These are phyloP conservation scores for Blastomyces gilchristii DNA, from an alignment of 2,329 filamentous ascomycete species.

Conservation along the genomic window DNA sequence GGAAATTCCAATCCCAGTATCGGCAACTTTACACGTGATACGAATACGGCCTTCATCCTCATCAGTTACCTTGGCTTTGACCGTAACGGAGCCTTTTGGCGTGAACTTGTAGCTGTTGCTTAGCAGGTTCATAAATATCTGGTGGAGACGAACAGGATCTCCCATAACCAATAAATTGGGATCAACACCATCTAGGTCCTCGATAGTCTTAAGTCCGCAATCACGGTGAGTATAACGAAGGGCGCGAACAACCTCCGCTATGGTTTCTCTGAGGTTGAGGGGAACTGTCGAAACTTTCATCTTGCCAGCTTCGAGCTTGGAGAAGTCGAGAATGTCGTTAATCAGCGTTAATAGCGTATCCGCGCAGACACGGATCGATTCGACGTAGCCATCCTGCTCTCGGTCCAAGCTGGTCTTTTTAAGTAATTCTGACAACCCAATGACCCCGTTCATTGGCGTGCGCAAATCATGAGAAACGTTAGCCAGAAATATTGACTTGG, in stretches of 20 bases:
- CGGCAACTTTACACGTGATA: slow-evolving; percentile 74
- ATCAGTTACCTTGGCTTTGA: slow-evolving; percentile 61
- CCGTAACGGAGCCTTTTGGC: slow-evolving; percentile 72
- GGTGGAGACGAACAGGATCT: slow-evolving; percentile 71
- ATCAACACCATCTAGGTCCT: slow-evolving; percentile 53
- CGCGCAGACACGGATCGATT: slow-evolving; percentile 55
- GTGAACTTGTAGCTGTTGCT: slow-evolving; percentile 94
- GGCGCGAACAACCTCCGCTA: slow-evolving; percentile 53
- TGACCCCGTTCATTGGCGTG: slow-evolving; percentile 87
- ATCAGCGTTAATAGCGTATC: slow-evolving; percentile 76
- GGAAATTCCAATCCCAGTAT: slow-evolving; percentile 86
- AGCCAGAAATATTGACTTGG: slow-evolving; percentile 91
- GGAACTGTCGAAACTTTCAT: slow-evolving; percentile 81
- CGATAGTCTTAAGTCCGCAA: slow-evolving; percentile 48
- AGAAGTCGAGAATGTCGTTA: slow-evolving; percentile 85
- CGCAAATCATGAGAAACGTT: slow-evolving; percentile 85
- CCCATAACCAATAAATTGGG: slow-evolving; percentile 61
- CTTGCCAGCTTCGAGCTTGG: slow-evolving; percentile 73
- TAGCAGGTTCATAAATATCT: slow-evolving; percentile 71
- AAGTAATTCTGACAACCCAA: slow-evolving; percentile 60
- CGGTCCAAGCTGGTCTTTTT: slow-evolving; percentile 47
- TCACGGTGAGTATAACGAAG: slow-evolving; percentile 54
- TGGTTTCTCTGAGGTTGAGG: slow-evolving; percentile 62
- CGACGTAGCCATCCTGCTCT: slow-evolving; percentile 53
- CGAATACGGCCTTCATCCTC: slow-evolving; percentile 62